phyloP scores from a whole-genome alignment of 2,329 filamentous ascomycete genomes.

The Aspergillus brasiliensis region DNA sequence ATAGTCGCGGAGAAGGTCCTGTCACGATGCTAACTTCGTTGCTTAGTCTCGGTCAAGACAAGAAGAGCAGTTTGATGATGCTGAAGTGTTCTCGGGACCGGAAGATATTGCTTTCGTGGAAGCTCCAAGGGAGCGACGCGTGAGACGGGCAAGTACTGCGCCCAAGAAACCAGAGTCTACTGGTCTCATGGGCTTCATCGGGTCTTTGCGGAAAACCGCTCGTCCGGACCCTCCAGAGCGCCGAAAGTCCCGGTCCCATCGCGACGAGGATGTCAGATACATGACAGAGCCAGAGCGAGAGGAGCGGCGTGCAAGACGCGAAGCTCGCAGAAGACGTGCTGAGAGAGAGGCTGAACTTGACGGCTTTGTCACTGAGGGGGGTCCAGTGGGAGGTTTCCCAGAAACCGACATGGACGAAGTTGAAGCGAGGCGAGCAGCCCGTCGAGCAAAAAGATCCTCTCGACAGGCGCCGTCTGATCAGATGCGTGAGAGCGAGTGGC shows the following conservation, averaged over 20 bases:
- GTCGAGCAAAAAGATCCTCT: slow-evolving; percentile 56
- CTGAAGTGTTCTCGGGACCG: slow-evolving; percentile 49
- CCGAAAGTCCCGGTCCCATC: slow-evolving; percentile 39
- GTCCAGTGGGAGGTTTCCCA: slow-evolving; percentile 31
- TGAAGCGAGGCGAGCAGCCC: slow-evolving; percentile 64
- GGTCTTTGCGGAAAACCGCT: slow-evolving; percentile 42
- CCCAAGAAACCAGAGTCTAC: slow-evolving; percentile 60
- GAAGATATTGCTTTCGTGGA: slow-evolving; percentile 58
- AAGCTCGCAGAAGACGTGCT: slow-evolving; percentile 42
- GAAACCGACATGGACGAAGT: slow-evolving; percentile 53
- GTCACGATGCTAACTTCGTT: neutral
- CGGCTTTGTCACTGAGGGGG: slow-evolving; percentile 48
- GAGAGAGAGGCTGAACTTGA: slow-evolving; percentile 54
- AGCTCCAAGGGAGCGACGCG: slow-evolving; percentile 52
- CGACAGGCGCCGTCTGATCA: slow-evolving; percentile 39
- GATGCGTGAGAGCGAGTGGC: slow-evolving; percentile 33
- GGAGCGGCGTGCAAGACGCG: slow-evolving; percentile 35
- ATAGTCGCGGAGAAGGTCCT: too few relatives aligned
- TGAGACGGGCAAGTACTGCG: slow-evolving; percentile 64
- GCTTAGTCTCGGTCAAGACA: slow-evolving; percentile 36
- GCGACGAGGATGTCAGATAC: slow-evolving; percentile 37
- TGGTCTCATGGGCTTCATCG: slow-evolving; percentile 66
- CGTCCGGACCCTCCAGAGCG: slow-evolving; percentile 39
- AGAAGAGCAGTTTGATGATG: slow-evolving; percentile 49
- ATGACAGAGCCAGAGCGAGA: slow-evolving; percentile 42